Conservation (phyloP, 2,329 filamentous ascomycete genomes). For the Fusarium tanahbumbuense region DNA sequence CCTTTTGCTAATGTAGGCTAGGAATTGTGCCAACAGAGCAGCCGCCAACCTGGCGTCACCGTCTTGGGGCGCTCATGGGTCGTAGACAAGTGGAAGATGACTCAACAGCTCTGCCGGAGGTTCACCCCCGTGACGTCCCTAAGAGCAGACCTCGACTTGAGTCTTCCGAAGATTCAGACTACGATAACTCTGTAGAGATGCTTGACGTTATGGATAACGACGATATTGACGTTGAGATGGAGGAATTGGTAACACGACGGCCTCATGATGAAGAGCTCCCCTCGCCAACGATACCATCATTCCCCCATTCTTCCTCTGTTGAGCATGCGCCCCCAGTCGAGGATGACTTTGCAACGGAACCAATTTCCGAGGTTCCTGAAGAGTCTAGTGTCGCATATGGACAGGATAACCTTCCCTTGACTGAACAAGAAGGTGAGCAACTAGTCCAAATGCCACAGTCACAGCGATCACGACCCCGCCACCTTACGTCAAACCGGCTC, state of each 20-base stretch:
- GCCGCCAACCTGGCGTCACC: conserved; percentile 19
- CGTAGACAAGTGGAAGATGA: conserved; percentile 5
- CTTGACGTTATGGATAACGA: not conserved
- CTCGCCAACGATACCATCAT: conserved; percentile 7
- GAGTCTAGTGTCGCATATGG: not conserved
- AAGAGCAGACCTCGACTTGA: conserved; percentile 28
- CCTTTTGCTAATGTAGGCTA: conserved; percentile 10
- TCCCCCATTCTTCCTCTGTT: not conserved
- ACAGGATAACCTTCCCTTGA: not conserved
- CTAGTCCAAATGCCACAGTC: not conserved
- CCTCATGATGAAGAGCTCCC: not conserved
- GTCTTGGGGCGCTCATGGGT: conserved; percentile 19
- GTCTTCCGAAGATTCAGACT: not conserved
- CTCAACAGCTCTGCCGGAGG: conserved; percentile 34
- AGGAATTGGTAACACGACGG: not conserved
- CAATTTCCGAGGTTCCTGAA: not conserved
- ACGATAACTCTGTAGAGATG: not conserved
- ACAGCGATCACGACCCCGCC: not conserved
- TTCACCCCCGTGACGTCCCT: conserved; percentile 32
- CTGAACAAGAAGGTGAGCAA: not conserved
- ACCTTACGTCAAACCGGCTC: not conserved
- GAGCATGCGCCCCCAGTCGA: not conserved
- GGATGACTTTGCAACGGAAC: not conserved
- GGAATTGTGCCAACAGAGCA: conserved; percentile 23
- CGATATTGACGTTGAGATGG: conserved; percentile 13